Base-by-base conservation (phyloP, 2,329 filamentous ascomycete species). In the Penicillium frequentans region DNA sequence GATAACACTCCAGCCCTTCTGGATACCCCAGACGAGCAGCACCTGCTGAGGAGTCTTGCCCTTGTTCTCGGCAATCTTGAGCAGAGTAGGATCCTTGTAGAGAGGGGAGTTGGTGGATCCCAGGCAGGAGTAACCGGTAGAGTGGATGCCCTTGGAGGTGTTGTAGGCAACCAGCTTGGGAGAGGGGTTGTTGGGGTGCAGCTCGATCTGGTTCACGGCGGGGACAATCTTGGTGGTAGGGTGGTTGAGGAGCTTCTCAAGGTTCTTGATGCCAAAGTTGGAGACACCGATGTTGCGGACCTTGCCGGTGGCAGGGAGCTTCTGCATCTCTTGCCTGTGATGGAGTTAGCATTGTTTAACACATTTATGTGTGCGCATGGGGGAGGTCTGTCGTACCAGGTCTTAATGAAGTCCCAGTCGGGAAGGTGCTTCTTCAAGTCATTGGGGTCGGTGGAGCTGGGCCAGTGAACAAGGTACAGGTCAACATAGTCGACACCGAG, bases 401-500 rank as follows among this genome's bases (percentile, higher is more conserved):
- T 95, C 76, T 95, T 86, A 67, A 90, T 81, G 75, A 90, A 93
- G 78, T 91, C 84, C 90, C 90, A 93, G 78, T 91, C 90, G 31
- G 84, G 80, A 61, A 86, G 83, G 72, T 88, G 85, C 80, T 90
- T 90, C 47, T 76, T 68, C 53, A 72, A 67, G 60, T 79, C 76
- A 9, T 79, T 75, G 35, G 79, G 77, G 56, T 80, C 79, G 61
- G 84, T 85, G 3, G 83, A 77, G 54, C 78, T 78, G 19, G 84
- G 84, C 82, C 83, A 90, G 76, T 90, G 87, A 69, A 91, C 85
- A 55, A 90, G 81, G 75, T 86, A 90, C n/a, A 90, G 80, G 68
- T 90, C 88, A 57, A 90, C 78, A 68, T 90, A 90, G 66, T 87
- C 86, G 13, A 86, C 77, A 31, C 82, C 84, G 64, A 89, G 82